These are phyloP conservation scores for Trichoderma erinaceum DNA, from an alignment of 495 filamentous ascomycete species.

Conservation along the genomic window DNA sequence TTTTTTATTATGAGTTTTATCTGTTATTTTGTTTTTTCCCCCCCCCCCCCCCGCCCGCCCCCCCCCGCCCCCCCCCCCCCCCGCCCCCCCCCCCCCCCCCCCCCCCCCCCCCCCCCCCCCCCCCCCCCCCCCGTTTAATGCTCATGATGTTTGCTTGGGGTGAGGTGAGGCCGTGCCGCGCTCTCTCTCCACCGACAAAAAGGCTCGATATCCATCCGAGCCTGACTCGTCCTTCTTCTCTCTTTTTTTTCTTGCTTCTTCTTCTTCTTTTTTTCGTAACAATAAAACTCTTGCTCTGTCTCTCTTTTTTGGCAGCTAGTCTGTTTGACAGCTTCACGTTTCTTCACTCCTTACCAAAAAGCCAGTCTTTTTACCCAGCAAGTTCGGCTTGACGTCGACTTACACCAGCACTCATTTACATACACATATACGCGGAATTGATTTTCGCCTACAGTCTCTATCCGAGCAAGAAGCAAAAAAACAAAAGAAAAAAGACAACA, in stretches of 20 bases:
- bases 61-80: too few relatives aligned
- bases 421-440: constrained; percentile 33
- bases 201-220: not conserved
- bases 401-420: constrained; percentile 25
- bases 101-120: too few relatives aligned
- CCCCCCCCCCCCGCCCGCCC: too few relatives aligned
- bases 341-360: not conserved
- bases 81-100: too few relatives aligned
- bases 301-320: constrained; percentile 21
- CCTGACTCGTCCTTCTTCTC: constrained; percentile 21
- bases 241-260: constrained; percentile 29
- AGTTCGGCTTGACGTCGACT: constrained; percentile 22
- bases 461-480: constrained; percentile 25
- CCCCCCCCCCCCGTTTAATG: too few relatives aligned
- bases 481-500: constrained; percentile 24
- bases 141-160: too few relatives aligned
- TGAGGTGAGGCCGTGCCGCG: too few relatives aligned
- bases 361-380: constrained; percentile 16
- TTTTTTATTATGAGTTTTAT: too few relatives aligned
- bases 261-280: constrained; percentile 27
- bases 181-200: constrained; percentile 9
- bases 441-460: constrained; percentile 39
- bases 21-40: too few relatives aligned
- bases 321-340: constrained; percentile 16
- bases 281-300: constrained; percentile 7